Base-by-base conservation (phyloP, 2,329 filamentous ascomycete species). In the Venturia effusa region DNA sequence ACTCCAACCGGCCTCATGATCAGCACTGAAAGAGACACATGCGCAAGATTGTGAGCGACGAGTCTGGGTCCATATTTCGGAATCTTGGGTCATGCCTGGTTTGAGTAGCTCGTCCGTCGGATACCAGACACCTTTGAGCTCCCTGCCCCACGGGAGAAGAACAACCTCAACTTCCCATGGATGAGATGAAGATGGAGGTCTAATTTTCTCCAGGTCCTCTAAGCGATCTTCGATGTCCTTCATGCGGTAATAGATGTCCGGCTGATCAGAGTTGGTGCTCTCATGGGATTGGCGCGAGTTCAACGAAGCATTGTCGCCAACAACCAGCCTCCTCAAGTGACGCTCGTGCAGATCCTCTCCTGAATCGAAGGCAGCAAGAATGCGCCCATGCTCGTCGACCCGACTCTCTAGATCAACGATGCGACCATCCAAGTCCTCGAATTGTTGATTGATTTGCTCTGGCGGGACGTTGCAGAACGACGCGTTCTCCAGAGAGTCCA, bases 141-240 rank as follows among this genome's bases (percentile, higher is more conserved):
- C 73, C 51, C 76, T 74, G 4, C 82, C 81, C 72, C 90, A 93
- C 0, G 89, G 89, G 8, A 92, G 73, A 64, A 92, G 84, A 1
- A 92, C 84, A 4, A 92, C 86, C 70, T 92, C 88, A 1, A 93
- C 77, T 67, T 88, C 83, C 87, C 88, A 92, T 0, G 88, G 87
- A 48, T 83, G 79, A 51, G 76, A 74, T 34, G 78, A 78, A 0
- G 87, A 85, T n/a, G 89, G 88, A 37, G 85, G 73, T 11, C 82
- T 71, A 4, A 72, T 77, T 6, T 81, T 80, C 71, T 88, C 86
- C 11, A 90, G 77, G 54, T 83, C 78, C 37, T 77, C 69, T 5
- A 82, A 66, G 5, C 79, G 75, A 27, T 76, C 74, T 67, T 83
- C 81, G 11, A 84, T 75, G 41, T 73, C 74, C 59, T 78, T 76